Conservation (phyloP, 768 basidiomycete species). For the Rhizopogon roseolus region DNA sequence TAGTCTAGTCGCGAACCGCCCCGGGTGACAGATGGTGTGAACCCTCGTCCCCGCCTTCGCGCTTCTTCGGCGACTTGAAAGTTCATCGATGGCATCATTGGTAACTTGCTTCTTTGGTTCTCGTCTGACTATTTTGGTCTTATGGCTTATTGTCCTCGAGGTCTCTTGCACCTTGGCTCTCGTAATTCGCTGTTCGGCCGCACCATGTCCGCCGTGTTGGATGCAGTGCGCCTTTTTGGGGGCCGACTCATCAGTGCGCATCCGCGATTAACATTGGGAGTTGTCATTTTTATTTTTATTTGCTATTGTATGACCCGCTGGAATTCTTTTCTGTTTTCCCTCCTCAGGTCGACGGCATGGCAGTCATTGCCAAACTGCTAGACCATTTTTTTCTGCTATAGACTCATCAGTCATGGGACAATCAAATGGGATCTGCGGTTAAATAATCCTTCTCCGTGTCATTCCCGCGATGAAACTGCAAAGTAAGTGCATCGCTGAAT, state of each 20-base stretch:
- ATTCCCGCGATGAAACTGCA: background rate
- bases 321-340: background rate
- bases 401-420: background rate
- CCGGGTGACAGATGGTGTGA: background rate
- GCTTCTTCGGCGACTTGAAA: background rate
- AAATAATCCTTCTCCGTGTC: background rate
- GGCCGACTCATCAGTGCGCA: background rate
- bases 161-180: background rate
- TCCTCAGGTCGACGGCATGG: background rate
- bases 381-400: background rate
- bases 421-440: background rate
- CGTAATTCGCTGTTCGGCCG: background rate
- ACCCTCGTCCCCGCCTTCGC: background rate
- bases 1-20: background rate
- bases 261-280: background rate
- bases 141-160: background rate
- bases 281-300: background rate
- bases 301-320: no score
- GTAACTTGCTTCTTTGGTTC: background rate
- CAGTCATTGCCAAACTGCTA: background rate
- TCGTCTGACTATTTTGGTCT: background rate
- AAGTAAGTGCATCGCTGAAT: background rate
- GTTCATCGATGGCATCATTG: no score
- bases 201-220: background rate
- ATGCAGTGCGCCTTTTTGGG: background rate